A percentile compares a stretch with the other conserved stretches of the same genome.
Evolutionary conservation across 2,329 filamentous ascomycete genomes (phyloP).

Genomic region (Aspergillus clavatus): DNA sequence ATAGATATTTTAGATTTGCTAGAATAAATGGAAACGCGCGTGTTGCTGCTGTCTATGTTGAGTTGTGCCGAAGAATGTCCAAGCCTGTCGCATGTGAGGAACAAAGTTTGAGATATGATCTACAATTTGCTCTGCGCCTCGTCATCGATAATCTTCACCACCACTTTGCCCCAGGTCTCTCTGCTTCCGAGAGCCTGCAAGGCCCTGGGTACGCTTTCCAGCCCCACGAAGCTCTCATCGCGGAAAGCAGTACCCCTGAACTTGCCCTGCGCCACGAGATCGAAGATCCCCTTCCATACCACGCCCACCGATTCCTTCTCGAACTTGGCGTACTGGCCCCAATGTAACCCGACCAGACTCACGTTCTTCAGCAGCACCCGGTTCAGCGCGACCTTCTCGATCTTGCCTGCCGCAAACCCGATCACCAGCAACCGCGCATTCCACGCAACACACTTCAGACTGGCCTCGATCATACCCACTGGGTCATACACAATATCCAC

Average conservation of each 20-base stretch:
- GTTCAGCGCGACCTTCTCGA: slow-evolving; percentile 91
- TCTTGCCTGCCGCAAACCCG: slow-evolving; percentile 78
- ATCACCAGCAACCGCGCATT: slow-evolving; percentile 84
- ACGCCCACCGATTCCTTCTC: slow-evolving; percentile 64
- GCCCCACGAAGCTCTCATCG: slow-evolving; percentile 74
- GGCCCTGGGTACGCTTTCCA: slow-evolving; percentile 73
- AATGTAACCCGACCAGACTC: slow-evolving; percentile 80
- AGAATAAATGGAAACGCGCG: not conserved
- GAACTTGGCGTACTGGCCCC: slow-evolving; percentile 75
- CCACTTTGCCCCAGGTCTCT: slow-evolving; percentile 94
- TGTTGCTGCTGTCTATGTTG: not conserved
- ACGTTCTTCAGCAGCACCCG: slow-evolving; percentile 93
- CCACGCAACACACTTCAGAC: slow-evolving; percentile 89
- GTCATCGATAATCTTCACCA: slow-evolving; percentile 74
- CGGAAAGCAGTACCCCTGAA: slow-evolving; percentile 77
- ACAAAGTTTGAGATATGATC: not conserved
- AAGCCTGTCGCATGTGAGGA: not conserved
- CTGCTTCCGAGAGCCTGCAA: slow-evolving; percentile 71
- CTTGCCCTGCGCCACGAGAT: slow-evolving; percentile 71
- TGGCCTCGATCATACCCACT: slow-evolving; percentile 81
- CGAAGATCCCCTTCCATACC: slow-evolving; percentile 80
- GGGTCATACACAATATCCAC: slow-evolving; percentile 96
- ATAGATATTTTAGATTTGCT: not conserved
- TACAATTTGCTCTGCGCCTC: slow-evolving; percentile 51
- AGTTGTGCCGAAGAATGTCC: not conserved